A percentile compares a stretch with the other conserved stretches of the same genome.
These are phyloP conservation scores for Flaveria sonorensis DNA, from an alignment of 129 eudicot genomes.

Conservation along the genomic window DNA sequence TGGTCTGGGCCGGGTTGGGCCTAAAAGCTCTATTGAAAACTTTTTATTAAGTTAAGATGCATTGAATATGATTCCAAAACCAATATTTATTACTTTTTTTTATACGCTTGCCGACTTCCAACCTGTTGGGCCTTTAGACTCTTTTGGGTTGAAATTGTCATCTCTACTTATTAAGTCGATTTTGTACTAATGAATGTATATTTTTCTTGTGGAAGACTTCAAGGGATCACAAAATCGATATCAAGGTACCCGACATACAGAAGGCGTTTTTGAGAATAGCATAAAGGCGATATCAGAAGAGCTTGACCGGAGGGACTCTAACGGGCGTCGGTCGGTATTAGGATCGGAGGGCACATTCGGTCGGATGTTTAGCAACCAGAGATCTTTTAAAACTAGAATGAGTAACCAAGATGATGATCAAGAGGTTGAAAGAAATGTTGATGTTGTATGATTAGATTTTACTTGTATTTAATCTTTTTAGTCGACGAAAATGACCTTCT, in stretches of 20 bases:
- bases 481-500: background rate
- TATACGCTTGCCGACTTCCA: background rate
- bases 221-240: slow-evolving; percentile 80
- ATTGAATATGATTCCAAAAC: background rate
- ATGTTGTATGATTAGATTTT: slow-evolving; percentile 34
- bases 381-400: slow-evolving; percentile 49
- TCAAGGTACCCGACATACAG: slow-evolving; percentile 86
- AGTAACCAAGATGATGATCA: slow-evolving; percentile 48
- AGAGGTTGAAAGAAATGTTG: slow-evolving; percentile 55
- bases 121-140: background rate
- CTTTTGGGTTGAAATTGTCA: slow-evolving; percentile 1
- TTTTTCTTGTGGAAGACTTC: slow-evolving; percentile 45
- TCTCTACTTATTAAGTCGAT: slow-evolving; percentile 1
- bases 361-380: slow-evolving; percentile 58
- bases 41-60: background rate
- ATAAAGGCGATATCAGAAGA: slow-evolving; percentile 57
- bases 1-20: background rate
- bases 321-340: slow-evolving; percentile 28
- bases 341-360: slow-evolving; percentile 47
- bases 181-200: slow-evolving; percentile 15
- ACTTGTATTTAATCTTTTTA: slow-evolving; percentile 4
- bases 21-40: background rate
- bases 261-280: slow-evolving; percentile 75
- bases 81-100: background rate
- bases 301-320: slow-evolving; percentile 50